These are phyloP conservation scores for Rosa rugosa DNA, from an alignment of 306 rosid genomes.

Conservation along the genomic window DNA sequence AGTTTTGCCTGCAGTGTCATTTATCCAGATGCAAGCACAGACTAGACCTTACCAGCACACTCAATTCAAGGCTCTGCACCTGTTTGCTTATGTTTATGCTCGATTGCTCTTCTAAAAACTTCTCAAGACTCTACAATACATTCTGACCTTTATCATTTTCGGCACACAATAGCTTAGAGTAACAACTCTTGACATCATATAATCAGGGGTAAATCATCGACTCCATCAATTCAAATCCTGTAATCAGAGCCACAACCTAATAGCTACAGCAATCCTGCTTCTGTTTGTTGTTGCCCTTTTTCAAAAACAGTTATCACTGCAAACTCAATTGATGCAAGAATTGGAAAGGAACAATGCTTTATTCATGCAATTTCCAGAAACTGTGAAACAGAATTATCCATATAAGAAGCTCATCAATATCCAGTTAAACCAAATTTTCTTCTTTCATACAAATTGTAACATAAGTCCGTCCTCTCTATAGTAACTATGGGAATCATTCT, in stretches of 20 bases:
- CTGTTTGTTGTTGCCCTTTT: not conserved
- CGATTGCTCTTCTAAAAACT: not conserved
- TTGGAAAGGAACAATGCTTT: not conserved
- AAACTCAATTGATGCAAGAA: not conserved
- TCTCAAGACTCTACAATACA: not conserved
- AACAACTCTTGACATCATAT: not conserved
- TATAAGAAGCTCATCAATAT: not conserved
- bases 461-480: not conserved
- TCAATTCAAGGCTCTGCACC: constrained; percentile 2
- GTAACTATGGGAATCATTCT: not conserved
- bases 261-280: constrained; percentile 1
- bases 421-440: not conserved
- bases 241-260: not conserved
- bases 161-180: not conserved
- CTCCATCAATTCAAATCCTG: not conserved
- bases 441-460: not conserved
- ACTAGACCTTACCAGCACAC: not conserved
- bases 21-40: not conserved
- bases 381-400: not conserved
- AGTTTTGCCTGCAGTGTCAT: not conserved
- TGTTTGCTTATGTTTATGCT: not conserved
- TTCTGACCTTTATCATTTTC: not conserved
- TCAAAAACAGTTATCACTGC: not conserved
- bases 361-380: not conserved
- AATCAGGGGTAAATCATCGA: not conserved